Evolutionary conservation across 768 basidiomycete species (phyloP), one percentile per base, ranked within the genome.

Genomic region (Kwoniella heveanensis): DNA sequence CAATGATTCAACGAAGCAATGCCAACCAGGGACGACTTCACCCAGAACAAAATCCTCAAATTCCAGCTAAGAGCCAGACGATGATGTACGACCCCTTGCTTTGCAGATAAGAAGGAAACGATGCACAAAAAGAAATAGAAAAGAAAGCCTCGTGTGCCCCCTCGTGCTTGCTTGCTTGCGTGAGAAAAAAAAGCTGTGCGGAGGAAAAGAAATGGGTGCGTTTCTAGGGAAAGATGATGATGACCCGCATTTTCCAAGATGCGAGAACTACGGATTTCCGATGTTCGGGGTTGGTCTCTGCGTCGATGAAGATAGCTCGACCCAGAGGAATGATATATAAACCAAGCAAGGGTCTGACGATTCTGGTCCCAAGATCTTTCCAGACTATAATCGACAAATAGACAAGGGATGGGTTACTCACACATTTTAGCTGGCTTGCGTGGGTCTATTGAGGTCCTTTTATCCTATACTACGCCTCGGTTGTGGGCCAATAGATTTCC

Each of bases 201-300:
- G 39, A 44, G 3, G 39, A 9, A 3, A 7, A 17, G 17, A 44
- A 44, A 17, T 19, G 15, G 39, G 15, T 44, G 17, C 39, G 32
- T 32, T 32, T 32, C 32, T 32, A 32, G 13, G 32, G 32, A 13
- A 32, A 5, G 13, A 32, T 32, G 13, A 32, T 32, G n/a, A n/a
- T n/a, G n/a, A n/a, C n/a, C n/a, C n/a, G n/a, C n/a, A 32, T 5
- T 6, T 32, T 32, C 32, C 32, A 32, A 32, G 32, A 44, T 44
- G 39, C 39, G 39, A 44, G 39, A 44, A 44, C 39, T 44, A 44
- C 39, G 39, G 39, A 44, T 44, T 44, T 44, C 39, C 39, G 39
- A 44, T 44, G 39, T 44, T 44, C 39, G 39, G 39, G 39, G 39
- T 44, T 44, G 39, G 19, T 7, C 39, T 44, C 17, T 44, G 6